Evolutionary conservation across 2,329 filamentous ascomycete species (phyloP).

Genomic region (Colletotrichum navitas): DNA sequence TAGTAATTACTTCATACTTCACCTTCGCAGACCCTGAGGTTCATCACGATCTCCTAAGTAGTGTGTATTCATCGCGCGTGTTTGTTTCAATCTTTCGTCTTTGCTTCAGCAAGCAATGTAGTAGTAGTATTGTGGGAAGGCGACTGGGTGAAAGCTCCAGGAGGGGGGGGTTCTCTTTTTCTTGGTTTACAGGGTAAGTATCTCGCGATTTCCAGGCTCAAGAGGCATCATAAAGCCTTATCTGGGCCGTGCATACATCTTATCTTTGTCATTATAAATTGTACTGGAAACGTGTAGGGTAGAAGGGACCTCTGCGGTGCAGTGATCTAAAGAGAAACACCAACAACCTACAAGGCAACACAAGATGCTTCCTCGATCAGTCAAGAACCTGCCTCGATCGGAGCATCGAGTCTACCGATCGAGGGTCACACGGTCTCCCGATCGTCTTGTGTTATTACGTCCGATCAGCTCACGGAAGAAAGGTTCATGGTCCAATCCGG

Average conservation of each 20-base stretch:
- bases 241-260: constrained; percentile 1
- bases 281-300: no score
- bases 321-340: no score
- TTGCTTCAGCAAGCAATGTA: neutral
- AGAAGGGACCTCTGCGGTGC: no score
- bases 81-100: neutral
- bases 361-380: no score
- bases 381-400: no score
- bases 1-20: neutral
- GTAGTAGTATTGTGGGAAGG: neutral
- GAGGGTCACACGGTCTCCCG: no score
- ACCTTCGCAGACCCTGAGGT: neutral
- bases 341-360: no score
- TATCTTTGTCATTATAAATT: neutral
- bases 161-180: neutral
- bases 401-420: no score
- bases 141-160: neutral
- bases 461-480: no score
- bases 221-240: constrained; percentile 1
- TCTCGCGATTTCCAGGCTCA: neutral
- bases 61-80: neutral
- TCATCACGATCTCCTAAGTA: neutral
- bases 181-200: neutral
- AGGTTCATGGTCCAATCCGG: no score
- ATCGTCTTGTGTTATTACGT: no score